Evolutionary conservation across 2,329 filamentous ascomycete species (phyloP).

Genomic region (Aspergillus carbonarius): DNA sequence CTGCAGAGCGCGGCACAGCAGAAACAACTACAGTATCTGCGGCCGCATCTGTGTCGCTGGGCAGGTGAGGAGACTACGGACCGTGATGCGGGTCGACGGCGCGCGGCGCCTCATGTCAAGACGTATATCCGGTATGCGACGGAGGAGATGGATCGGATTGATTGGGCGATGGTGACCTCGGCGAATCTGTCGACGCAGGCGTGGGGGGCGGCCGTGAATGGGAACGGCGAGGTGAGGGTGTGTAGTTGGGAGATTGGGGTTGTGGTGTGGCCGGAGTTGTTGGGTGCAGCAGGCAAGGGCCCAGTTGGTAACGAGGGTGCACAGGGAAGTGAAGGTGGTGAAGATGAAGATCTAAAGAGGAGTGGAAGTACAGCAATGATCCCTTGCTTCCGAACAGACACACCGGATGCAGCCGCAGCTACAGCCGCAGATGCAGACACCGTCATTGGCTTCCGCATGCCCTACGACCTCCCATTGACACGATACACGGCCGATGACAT

Average conservation of each 20-base stretch:
- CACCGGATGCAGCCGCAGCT: conserved; percentile 35
- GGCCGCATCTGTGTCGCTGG: conserved; percentile 74
- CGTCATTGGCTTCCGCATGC: conserved; percentile 68
- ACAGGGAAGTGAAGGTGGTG: neutral
- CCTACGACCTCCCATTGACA: conserved; percentile 76
- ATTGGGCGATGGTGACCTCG: conserved; percentile 86
- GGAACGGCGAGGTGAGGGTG: conserved; percentile 64
- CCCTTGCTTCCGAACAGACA: conserved; percentile 65
- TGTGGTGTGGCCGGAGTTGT: conserved; percentile 71
- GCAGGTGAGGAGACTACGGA: conserved; percentile 52
- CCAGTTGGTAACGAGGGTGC: conserved; percentile 14
- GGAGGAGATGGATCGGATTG: conserved; percentile 51
- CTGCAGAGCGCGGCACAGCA: conserved; percentile 67
- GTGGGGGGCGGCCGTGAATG: conserved; percentile 68
- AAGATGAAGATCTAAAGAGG: neutral
- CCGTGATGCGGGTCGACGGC: conserved; percentile 59
- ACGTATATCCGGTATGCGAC: conserved; percentile 70
- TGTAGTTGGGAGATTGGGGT: conserved; percentile 84
- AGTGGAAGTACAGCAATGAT: conserved; percentile 57
- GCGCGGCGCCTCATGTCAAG: conserved; percentile 84
- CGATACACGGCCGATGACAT: conserved; percentile 62
- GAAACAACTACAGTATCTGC: conserved; percentile 72
- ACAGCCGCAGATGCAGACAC: conserved; percentile 5
- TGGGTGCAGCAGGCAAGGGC: no score
- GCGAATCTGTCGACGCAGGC: conserved; percentile 89